Evolutionary conservation across 2,329 filamentous ascomycete genomes (phyloP).

Genomic region (Fusarium incarnatum): DNA sequence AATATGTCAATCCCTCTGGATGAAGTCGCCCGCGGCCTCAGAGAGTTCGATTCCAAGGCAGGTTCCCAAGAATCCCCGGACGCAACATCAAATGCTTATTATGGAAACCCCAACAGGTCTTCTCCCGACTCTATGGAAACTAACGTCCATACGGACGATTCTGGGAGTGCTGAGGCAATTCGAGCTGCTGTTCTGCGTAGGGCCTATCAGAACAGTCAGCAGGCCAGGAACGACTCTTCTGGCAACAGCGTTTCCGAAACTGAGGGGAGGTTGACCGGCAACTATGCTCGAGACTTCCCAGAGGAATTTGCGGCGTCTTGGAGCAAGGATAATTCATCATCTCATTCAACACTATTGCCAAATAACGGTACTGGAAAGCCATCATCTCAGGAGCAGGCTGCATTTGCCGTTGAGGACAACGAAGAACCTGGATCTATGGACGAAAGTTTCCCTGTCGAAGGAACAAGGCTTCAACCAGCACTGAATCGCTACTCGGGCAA

Average conservation of each 20-base stretch:
- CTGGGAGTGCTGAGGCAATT: conserved; percentile 49
- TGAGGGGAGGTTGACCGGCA: conserved; percentile 56
- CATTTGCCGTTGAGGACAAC: conserved; percentile 42
- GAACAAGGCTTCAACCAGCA: conserved; percentile 47
- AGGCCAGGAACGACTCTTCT: conserved; percentile 15
- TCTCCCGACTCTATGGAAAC: conserved; percentile 33
- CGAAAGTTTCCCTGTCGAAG: conserved; percentile 53
- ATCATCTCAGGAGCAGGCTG: neutral
- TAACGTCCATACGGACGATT: conserved; percentile 36
- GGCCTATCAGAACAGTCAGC: conserved; percentile 39
- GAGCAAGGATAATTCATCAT: conserved; percentile 48
- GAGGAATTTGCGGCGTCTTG: conserved; percentile 62
- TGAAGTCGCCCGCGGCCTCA: conserved; percentile 51
- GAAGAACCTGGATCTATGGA: conserved; percentile 55
- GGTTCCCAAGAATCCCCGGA: conserved; percentile 41
- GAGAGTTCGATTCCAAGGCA: conserved; percentile 54
- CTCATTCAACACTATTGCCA: conserved; percentile 45
- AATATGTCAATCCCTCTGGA: conserved; percentile 48
- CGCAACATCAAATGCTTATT: conserved; percentile 45
- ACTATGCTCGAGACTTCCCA: conserved; percentile 63
- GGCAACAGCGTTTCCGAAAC: conserved; percentile 6
- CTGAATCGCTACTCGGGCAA: conserved; percentile 44
- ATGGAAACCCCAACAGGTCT: conserved; percentile 37
- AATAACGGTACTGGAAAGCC: conserved; percentile 14
- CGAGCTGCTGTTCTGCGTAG: conserved; percentile 49